A percentile compares a stretch with the other conserved stretches of the same genome.
Evolutionary conservation across 2,329 filamentous ascomycete genomes (phyloP).

Genomic region (Stachybotrys chlorohalonatus): DNA sequence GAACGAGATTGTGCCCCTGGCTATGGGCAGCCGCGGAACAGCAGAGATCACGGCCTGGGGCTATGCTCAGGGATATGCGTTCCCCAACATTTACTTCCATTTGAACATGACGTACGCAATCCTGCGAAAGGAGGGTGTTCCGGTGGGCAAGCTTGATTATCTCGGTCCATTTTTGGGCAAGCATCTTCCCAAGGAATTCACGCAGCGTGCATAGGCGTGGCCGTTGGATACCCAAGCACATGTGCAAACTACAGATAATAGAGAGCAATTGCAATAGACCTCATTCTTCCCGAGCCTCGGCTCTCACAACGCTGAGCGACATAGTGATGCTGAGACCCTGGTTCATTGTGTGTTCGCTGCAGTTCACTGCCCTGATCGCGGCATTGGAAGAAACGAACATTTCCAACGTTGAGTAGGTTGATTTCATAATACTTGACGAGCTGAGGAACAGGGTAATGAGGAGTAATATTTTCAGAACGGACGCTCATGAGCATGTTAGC

Average conservation of each 20-base stretch:
- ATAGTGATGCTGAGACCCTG: too few relatives aligned
- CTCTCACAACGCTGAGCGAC: too few relatives aligned
- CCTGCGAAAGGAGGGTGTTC: conserved; percentile 50
- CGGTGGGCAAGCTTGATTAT: conserved; percentile 53
- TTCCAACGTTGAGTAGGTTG: too few relatives aligned
- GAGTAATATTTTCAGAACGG: too few relatives aligned
- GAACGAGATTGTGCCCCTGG: conserved; percentile 16
- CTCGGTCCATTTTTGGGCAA: conserved; percentile 23
- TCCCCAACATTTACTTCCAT: conserved; percentile 60
- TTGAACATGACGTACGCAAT: conserved; percentile 49
- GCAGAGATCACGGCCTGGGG: conserved; percentile 15
- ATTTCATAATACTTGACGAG: too few relatives aligned
- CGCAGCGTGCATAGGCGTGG: not conserved
- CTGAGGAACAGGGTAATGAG: too few relatives aligned
- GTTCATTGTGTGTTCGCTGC: too few relatives aligned
- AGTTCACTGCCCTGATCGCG: too few relatives aligned
- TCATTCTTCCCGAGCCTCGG: too few relatives aligned
- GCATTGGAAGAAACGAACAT: too few relatives aligned
- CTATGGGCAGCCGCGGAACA: conserved; percentile 18
- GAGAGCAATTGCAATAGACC: not conserved
- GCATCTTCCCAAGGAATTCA: not conserved
- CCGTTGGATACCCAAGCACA: not conserved
- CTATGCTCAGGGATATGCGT: conserved; percentile 37
- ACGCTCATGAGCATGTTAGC: too few relatives aligned
- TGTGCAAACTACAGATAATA: too few relatives aligned